Evolutionary conservation across 2,329 filamentous ascomycete species (phyloP).

Genomic region (Nemania sp.): DNA sequence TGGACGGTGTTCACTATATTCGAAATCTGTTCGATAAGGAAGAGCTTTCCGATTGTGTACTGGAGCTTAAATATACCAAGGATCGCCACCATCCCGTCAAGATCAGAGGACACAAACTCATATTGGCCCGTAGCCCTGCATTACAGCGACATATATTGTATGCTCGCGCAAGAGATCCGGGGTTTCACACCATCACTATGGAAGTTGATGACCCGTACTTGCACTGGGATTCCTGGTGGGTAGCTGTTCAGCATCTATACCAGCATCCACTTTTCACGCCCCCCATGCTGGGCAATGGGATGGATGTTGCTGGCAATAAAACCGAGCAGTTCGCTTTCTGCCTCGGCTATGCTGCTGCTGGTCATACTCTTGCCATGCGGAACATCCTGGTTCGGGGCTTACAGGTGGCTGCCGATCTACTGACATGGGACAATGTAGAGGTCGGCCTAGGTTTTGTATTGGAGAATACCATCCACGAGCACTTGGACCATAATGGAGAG

Average conservation of each 20-base stretch:
- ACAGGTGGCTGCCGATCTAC: slow-evolving; percentile 58
- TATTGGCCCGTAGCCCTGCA: slow-evolving; percentile 57
- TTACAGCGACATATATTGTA: slow-evolving; percentile 42
- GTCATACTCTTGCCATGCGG: slow-evolving; percentile 58
- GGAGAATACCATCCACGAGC: slow-evolving; percentile 44
- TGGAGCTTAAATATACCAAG: slow-evolving; percentile 46
- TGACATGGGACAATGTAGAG: slow-evolving; percentile 67
- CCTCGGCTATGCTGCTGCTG: slow-evolving; percentile 68
- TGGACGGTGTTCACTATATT: slow-evolving; percentile 40
- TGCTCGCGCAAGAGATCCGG: slow-evolving; percentile 39
- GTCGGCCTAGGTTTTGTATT: slow-evolving; percentile 61
- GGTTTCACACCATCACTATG: slow-evolving; percentile 48
- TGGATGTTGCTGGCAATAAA: slow-evolving; percentile 44
- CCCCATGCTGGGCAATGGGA: slow-evolving; percentile 35
- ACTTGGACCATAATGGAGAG: slow-evolving; percentile 33
- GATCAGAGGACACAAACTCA: slow-evolving; percentile 58
- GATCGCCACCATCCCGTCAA: slow-evolving; percentile 44
- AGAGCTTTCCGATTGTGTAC: slow-evolving; percentile 47
- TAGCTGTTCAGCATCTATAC: slow-evolving; percentile 61
- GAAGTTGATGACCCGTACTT: slow-evolving; percentile 57
- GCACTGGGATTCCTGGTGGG: slow-evolving; percentile 59
- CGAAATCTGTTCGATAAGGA: slow-evolving; percentile 44
- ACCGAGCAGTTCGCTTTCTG: slow-evolving; percentile 56
- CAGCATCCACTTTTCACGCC: slow-evolving; percentile 53
- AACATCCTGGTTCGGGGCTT: slow-evolving; percentile 61